Base-by-base conservation (phyloP, 164 flowering plant species). In the Dillenia turbinata region DNA sequence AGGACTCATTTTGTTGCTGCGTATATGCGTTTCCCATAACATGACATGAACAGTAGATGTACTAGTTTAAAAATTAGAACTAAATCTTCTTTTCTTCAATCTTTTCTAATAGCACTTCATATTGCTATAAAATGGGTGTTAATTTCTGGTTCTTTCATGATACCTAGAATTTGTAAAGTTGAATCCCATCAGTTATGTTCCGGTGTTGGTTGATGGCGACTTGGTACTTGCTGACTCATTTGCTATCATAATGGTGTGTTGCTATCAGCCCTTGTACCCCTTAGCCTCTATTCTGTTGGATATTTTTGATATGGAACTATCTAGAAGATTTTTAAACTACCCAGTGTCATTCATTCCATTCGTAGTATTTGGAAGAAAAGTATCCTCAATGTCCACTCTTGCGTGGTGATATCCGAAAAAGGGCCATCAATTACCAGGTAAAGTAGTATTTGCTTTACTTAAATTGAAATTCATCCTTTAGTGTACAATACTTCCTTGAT, bases 391-490 rank as follows among this genome's bases (percentile, higher is more conserved):
- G 71, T 67, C 89, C 98, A 33, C 62, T 93, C 58, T 71, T 93
- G 75, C 97, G 97, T 24, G n/a, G 12, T 54, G 88, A 93, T 77
- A 75, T 82, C 67, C 76, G 80, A 65, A 84, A 74, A 65, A 88
- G 68, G 72, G 97, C 89, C n/a, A 49, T 88, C 43, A 90, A 90
- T 79, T 77, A 77, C 68, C 96, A 92, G 90, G 98, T 90, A 46
- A 49, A 16, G 8, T 26, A 57, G 10, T 7, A 33, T 43, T 46
- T n/a, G 8, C 15, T 15, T 17, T 6, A 0, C 40, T 33, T 5
- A 33, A 33, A 33, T 33, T 33, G 40, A 33, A 33, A 33, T 33
- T 33, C 40, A 33, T 5, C 40, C 6, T 33, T 4, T 33, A 33
- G 40, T 33, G 40, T 33, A 33, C 7, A 33, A 2, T 26, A 2